These are phyloP conservation scores for Apiotrichum siamense DNA, from an alignment of 1,284 basidiomycete genomes.

Conservation along the genomic window DNA sequence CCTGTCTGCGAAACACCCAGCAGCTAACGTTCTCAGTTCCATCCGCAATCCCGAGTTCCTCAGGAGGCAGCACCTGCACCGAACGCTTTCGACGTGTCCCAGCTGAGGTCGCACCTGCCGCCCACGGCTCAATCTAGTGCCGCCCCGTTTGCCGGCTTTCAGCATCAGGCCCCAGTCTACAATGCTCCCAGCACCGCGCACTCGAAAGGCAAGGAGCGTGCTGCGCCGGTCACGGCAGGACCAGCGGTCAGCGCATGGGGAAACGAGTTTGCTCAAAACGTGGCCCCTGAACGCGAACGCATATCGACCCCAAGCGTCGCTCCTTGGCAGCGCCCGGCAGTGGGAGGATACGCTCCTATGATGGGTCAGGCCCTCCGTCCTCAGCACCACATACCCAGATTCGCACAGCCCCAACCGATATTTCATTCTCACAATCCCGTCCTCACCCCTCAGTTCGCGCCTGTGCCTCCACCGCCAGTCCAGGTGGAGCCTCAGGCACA, in stretches of 20 bases:
- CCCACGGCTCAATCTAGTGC: neutral
- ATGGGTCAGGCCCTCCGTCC: neutral
- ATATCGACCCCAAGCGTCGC: slow-evolving; percentile 7
- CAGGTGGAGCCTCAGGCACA: slow-evolving; percentile 4
- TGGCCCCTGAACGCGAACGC: neutral
- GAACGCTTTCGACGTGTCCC: slow-evolving; percentile 34
- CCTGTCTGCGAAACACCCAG: neutral
- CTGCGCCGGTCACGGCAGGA: neutral
- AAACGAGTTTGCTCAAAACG: slow-evolving; percentile 15
- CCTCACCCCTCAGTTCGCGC: slow-evolving; percentile 6
- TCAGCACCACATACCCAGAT: slow-evolving; percentile 8
- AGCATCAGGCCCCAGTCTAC: neutral
- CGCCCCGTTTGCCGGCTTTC: neutral
- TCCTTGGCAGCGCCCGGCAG: slow-evolving; percentile 14
- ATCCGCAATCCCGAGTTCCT: neutral
- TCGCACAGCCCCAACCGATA: slow-evolving; percentile 1
- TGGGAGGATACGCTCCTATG: neutral
- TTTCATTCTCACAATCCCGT: neutral
- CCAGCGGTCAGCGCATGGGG: too few species aligned
- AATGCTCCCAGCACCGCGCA: too few species aligned
- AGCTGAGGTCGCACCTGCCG: slow-evolving; percentile 34
- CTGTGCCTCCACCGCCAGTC: neutral
- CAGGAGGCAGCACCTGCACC: slow-evolving; percentile 1
- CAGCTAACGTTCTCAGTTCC: slow-evolving; percentile 6
- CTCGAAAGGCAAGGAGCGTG: slow-evolving; percentile 17